phyloP scores from a whole-genome alignment of 768 basidiomycete genomes.

The Termitomyces sp. region DNA sequence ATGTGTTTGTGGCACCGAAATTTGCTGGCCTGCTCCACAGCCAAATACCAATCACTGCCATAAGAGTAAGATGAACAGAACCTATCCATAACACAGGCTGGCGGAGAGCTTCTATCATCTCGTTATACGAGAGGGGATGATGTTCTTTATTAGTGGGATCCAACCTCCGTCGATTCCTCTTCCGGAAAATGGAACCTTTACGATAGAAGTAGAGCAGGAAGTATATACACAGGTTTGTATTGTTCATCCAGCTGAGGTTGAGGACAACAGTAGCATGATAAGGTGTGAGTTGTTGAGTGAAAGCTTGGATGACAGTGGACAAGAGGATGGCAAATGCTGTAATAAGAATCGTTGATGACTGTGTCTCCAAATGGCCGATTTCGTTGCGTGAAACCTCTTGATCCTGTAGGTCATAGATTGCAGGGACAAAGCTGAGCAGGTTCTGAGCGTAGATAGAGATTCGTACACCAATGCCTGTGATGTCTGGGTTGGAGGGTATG shows the following conservation, averaged over 20 bases:
- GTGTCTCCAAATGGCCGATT: no score
- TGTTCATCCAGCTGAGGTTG: no score
- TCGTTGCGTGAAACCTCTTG: slow-evolving; percentile 16
- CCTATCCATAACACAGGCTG: neutral
- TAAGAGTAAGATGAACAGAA: neutral
- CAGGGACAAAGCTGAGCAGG: no score
- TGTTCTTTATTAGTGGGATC: no score
- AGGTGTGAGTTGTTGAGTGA: no score
- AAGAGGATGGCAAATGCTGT: slow-evolving; percentile 20
- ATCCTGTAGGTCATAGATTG: slow-evolving; percentile 16
- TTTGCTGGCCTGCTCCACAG: no score
- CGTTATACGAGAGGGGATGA: neutral
- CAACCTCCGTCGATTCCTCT: neutral
- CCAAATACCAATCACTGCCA: neutral
- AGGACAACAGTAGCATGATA: no score
- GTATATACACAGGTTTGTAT: slow-evolving; percentile 15
- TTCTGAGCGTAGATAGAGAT: slow-evolving; percentile 23
- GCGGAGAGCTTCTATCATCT: neutral
- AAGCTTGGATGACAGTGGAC: no score
- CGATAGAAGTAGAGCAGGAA: slow-evolving; percentile 10
- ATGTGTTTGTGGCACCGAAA: no score
- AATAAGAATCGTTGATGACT: slow-evolving; percentile 19
- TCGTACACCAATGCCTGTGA: no score
- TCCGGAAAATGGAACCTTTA: neutral
- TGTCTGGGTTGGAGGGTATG: no score